Base-by-base conservation (phyloP, 129 eudicot species). In the Solidago caesia region DNA sequence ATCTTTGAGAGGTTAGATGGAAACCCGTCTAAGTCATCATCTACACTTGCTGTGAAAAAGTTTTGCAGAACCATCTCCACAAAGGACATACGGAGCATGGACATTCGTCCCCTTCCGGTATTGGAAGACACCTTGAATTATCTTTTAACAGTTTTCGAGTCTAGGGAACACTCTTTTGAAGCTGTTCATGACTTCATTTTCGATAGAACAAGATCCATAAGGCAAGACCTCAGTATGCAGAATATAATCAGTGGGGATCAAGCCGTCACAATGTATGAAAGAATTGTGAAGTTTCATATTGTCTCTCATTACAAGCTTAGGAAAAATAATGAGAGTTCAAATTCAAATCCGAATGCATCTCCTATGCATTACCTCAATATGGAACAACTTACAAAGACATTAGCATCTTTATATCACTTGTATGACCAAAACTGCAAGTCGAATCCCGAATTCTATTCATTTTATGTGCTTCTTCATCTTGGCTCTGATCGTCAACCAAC, bases 161-260 rank as follows among this genome's bases (percentile, higher is more conserved):
- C 95, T 7, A 74, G 71, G 15, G 82, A 77, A 7, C 85, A 71
- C 58, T 75, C 96, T 27, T 93, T 87, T 76, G 96, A 87, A 75
- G 88, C 83, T 64, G 75, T 90, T 58, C 96, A 93, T 80, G 96
- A 90, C 52, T 93, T 93, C 77, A 74, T 93, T 47, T 93, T 90
- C 75, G 98, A 93, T 82, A 73, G 98, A 79, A 87, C 90, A 42
- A 82, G 98, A 75, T 93, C 98, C 77, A 88, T 93, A 53, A 81
- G 98, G 79, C 98, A 93, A 84, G 98, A 93, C 78, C 87, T 93
- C 25, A 85, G 88, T 76, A 93, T 93, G 98, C 98, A 93, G 73
- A 80, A 80, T 75, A 81, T 86, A 60, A 46, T 21, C 1, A 52
- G 64, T 43, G 82, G 79, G 41, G 76, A 81, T 67, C 84, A 74